Evolutionary conservation across 2,329 filamentous ascomycete species (phyloP), one percentile per base, ranked within the genome.

Genomic region (Tolypocladium paradoxum): DNA sequence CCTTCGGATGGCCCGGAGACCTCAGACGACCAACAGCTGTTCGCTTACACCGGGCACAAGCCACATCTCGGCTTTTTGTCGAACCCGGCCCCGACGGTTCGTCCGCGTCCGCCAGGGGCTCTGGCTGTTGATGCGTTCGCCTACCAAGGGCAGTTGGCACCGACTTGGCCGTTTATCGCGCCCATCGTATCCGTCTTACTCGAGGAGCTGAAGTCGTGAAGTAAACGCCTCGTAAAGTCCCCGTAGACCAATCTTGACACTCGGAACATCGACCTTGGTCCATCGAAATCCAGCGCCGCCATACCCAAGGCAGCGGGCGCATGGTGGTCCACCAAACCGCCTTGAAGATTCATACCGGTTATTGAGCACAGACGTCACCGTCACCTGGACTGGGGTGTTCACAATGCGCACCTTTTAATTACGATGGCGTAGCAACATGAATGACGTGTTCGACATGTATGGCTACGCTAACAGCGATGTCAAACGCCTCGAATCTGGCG

Each of bases 1-100:
- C 33, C 27, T 40, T 50, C 48, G 53, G 56, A 55, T 56, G 53
- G 46, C 45, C 47, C 54, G 56, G 55, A 55, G 38, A n/a, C n/a
- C n/a, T n/a, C n/a, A n/a, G n/a, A 50, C 38, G 27, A 47, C 49
- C 46, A 27, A 36, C 46, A 27, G 34, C 14, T 27, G 36, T 38
- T 34, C 35, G 51, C 51, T 40, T 20, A 24, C 51, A 31, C 34
- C 14, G 24, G 24, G 14, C 43, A 45, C 43, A 24, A 46, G 12
- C 16, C 43, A n/a, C 43, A 29, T 45, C 24, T 52, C 50, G 50
- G 50, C 36, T 12, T 48, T 52, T 48, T 48, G 31, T 36, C 33
- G 36, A 52, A 36, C 16, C 50, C 50, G 50, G 50, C 18, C 50
- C 50, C 50, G 33, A 48, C 24, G 31, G 38, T 35, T 36, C 22